Percentiles rank a stretch among this genome's conserved stretches.
Evolutionary conservation across 2,329 filamentous ascomycete species (phyloP).

Genomic region (Venturiaceae sp.): DNA sequence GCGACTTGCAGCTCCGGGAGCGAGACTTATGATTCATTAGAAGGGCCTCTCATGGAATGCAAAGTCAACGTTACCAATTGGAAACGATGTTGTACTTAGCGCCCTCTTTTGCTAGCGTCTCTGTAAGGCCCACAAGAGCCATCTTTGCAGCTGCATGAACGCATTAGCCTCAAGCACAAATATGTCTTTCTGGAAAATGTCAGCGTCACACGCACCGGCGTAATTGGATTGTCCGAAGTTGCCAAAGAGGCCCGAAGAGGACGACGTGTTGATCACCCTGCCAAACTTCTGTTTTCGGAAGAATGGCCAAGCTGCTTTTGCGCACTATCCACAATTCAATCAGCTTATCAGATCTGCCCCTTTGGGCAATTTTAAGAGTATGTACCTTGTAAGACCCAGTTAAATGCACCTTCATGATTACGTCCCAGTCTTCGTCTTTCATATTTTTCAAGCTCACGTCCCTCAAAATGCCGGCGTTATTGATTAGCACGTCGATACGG

Average conservation of each 20-base stretch:
- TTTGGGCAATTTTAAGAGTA: slow-evolving; percentile 69
- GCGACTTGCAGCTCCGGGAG: slow-evolving; percentile 86
- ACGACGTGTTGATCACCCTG: slow-evolving; percentile 84
- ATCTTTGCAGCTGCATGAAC: slow-evolving; percentile 66
- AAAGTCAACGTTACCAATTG: slow-evolving; percentile 41
- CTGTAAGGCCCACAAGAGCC: slow-evolving; percentile 90
- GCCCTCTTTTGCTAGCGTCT: slow-evolving; percentile 96
- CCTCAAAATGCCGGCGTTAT: slow-evolving; percentile 93
- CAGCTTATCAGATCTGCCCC: slow-evolving; percentile 65
- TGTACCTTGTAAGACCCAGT: slow-evolving; percentile 77
- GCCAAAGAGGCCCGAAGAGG: slow-evolving; percentile 88
- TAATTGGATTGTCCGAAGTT: slow-evolving; percentile 96
- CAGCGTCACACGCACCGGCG: slow-evolving; percentile 45
- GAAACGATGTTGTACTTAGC: slow-evolving; percentile 93
- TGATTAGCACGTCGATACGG: slow-evolving; percentile 89
- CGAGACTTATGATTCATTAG: slow-evolving; percentile 50
- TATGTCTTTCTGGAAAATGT: neutral
- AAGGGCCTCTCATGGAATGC: neutral
- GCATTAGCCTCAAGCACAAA: neutral
- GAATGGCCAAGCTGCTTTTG: slow-evolving; percentile 88
- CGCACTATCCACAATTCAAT: slow-evolving; percentile 42
- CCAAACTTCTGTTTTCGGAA: slow-evolving; percentile 99
- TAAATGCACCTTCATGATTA: slow-evolving; percentile 87
- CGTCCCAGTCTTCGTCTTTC: slow-evolving; percentile 92
- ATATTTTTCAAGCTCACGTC: slow-evolving; percentile 99